phyloP scores from a whole-genome alignment of 139 green algal species.

The Tetradesmus obliquus region DNA sequence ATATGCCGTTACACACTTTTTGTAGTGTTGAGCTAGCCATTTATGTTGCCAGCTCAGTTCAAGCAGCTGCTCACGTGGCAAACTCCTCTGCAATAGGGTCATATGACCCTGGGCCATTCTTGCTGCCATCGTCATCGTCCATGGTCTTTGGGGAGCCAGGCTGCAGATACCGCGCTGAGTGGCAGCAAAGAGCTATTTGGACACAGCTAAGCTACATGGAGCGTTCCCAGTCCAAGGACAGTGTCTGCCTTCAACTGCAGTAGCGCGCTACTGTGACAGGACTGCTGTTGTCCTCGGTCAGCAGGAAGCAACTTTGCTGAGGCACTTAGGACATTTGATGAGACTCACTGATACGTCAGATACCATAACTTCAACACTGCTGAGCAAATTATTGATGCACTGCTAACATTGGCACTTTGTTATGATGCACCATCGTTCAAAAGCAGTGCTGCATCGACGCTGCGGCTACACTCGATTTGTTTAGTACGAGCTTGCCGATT shows the following conservation, averaged over 20 bases:
- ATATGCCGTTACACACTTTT: too few relatives aligned
- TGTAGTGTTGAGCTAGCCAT: background rate
- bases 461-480: too few relatives aligned
- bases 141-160: background rate
- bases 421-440: too few relatives aligned
- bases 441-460: too few relatives aligned
- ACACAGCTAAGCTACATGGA: background rate
- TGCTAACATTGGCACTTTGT: too few relatives aligned
- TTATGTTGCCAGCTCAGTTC: background rate
- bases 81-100: slow-evolving; percentile 70
- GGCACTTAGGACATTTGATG: too few relatives aligned
- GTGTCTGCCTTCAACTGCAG: background rate
- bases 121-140: slow-evolving; percentile 58
- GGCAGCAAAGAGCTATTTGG: background rate
- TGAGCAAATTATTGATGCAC: too few relatives aligned
- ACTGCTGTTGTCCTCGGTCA: background rate
- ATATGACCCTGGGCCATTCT: slow-evolving; percentile 56
- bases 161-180: background rate
- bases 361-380: too few relatives aligned
- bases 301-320: background rate
- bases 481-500: too few relatives aligned
- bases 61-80: slow-evolving; percentile 49
- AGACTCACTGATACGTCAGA: too few relatives aligned
- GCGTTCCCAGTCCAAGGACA: background rate
- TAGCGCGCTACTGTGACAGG: background rate